Evolutionary conservation across 306 rosid genomes (phyloP).

Genomic region (Quercus parvula): DNA sequence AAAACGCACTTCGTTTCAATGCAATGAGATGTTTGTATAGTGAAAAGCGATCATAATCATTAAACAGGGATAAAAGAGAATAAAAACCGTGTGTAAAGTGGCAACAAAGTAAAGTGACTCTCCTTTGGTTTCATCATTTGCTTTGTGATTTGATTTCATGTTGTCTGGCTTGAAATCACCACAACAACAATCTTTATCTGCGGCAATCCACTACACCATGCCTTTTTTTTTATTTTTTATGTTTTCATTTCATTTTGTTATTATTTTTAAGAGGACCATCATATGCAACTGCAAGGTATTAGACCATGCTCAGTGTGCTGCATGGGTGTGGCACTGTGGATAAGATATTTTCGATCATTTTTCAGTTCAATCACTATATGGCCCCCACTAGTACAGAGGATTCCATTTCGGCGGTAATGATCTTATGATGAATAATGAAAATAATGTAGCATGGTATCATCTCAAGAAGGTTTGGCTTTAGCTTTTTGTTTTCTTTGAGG

Average conservation of each 20-base stretch:
- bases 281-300: too few relatives aligned
- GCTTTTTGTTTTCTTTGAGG: too few relatives aligned
- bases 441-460: too few relatives aligned
- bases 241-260: slow-evolving; percentile 6
- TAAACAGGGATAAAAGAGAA: slow-evolving; percentile 26
- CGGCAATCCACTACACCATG: neutral
- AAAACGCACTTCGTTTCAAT: slow-evolving; percentile 41
- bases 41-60: slow-evolving; percentile 39
- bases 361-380: neutral
- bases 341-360: neutral
- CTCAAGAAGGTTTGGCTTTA: too few relatives aligned
- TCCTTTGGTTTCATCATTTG: slow-evolving; percentile 36
- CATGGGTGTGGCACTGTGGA: neutral
- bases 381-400: neutral
- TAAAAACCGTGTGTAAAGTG: slow-evolving; percentile 38
- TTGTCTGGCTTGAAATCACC: neutral
- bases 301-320: too few relatives aligned
- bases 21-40: slow-evolving; percentile 29
- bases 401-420: neutral
- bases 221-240: neutral
- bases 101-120: slow-evolving; percentile 42
- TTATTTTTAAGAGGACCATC: neutral
- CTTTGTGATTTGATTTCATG: slow-evolving; percentile 8
- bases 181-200: slow-evolving; percentile 3
- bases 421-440: too few relatives aligned